Evolutionary conservation across 2,329 filamentous ascomycete species (phyloP).

Genomic region (Arthrobotrys iridis): DNA sequence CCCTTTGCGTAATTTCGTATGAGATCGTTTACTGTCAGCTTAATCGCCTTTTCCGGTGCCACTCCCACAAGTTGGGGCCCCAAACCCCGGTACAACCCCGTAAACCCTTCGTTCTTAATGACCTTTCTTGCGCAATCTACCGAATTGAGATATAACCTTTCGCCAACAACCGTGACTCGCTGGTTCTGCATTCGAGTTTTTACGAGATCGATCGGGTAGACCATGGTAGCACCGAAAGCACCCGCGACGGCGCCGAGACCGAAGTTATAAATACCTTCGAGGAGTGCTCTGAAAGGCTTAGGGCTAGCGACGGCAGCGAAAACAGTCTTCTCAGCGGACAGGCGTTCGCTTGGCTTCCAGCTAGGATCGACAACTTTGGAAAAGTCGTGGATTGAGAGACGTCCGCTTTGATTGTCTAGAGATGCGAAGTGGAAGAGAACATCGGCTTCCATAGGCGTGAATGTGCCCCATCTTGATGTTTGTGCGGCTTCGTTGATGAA

Average conservation of each 20-base stretch:
- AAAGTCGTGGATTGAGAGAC: constrained; percentile 84
- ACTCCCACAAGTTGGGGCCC: constrained; percentile 95
- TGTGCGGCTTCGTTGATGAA: constrained; percentile 93
- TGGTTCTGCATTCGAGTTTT: constrained; percentile 99
- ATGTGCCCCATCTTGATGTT: constrained; percentile 91
- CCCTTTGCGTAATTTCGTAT: constrained; percentile 79
- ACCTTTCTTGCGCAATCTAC: constrained; percentile 95
- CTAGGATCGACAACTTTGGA: constrained; percentile 93
- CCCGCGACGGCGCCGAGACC: constrained; percentile 86
- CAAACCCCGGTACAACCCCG: constrained; percentile 91
- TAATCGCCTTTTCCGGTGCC: constrained; percentile 99
- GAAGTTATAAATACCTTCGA: constrained; percentile 79
- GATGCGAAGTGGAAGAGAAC: constrained; percentile 98
- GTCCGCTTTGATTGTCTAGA: constrained; percentile 85
- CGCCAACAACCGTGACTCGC: constrained; percentile 80
- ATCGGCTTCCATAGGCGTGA: constrained; percentile 98
- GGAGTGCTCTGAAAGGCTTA: constrained; percentile 63
- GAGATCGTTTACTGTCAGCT: constrained; percentile 96
- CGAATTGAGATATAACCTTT: constrained; percentile 95
- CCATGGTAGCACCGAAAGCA: constrained; percentile 98
- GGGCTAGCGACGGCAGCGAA: constrained; percentile 66
- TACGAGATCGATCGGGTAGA: constrained; percentile 97
- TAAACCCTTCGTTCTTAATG: constrained; percentile 87
- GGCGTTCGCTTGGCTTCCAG: constrained; percentile 75
- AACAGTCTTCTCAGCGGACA: constrained; percentile 61